Conservation (phyloP, 2,329 filamentous ascomycete genomes). For the Aspergillus neoniger region DNA sequence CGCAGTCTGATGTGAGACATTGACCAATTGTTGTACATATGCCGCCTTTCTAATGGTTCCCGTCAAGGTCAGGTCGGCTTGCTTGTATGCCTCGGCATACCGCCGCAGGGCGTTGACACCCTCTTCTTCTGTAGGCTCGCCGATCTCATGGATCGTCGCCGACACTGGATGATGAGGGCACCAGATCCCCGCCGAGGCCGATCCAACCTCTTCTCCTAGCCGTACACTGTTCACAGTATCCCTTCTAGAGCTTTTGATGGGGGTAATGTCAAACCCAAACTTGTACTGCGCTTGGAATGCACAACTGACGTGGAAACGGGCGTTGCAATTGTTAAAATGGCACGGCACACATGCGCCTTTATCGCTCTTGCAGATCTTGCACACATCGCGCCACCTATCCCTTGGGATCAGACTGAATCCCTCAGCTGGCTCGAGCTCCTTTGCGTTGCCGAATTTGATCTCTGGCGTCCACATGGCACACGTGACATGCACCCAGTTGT, state of each 20-base stretch:
- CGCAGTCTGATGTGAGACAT: constrained; percentile 32
- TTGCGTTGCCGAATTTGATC: constrained; percentile 85
- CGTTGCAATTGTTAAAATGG: constrained; percentile 56
- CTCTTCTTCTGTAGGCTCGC: constrained; percentile 70
- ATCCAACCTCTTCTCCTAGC: constrained; percentile 76
- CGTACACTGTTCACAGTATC: constrained; percentile 79
- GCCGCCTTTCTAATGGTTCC: constrained; percentile 93
- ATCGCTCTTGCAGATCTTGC: constrained; percentile 77
- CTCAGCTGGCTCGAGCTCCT: constrained; percentile 80
- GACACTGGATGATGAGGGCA: constrained; percentile 86
- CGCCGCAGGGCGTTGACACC: constrained; percentile 80
- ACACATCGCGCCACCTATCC: constrained; percentile 72
- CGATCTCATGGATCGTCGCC: constrained; percentile 73
- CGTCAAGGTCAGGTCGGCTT: constrained; percentile 85
- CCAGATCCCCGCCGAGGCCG: constrained; percentile 84
- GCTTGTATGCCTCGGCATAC: constrained; percentile 87
- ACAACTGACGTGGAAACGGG: constrained; percentile 81
- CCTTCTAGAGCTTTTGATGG: constrained; percentile 83
- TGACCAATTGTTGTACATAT: constrained; percentile 53
- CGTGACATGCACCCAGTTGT: constrained; percentile 97
- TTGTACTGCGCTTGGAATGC: constrained; percentile 79
- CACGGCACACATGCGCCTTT: constrained; percentile 82
- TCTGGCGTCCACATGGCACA: constrained; percentile 92
- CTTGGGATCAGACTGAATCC: constrained; percentile 81
- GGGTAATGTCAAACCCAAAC: constrained; percentile 86